Base-by-base conservation (phyloP, 1,284 basidiomycete genomes). In the Rhodotorula sp. region DNA sequence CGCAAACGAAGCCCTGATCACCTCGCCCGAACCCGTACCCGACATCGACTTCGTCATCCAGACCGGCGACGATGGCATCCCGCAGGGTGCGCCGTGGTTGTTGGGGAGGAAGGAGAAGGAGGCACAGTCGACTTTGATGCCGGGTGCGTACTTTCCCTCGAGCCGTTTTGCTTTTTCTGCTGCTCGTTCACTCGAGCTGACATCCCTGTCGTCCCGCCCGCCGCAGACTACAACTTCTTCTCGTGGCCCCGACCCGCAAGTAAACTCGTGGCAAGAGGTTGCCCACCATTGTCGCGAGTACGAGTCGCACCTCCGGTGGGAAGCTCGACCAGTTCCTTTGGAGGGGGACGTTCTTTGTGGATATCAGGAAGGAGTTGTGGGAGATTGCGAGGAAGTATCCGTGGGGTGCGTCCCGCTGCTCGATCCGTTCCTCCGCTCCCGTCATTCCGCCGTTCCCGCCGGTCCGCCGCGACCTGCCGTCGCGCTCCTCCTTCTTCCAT, bases 161-260 rank as follows among this genome's bases (percentile, higher is more conserved):
- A n/a, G n/a, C n/a, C n/a, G n/a, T n/a, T n/a, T n/a, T n/a, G n/a
- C n/a, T n/a, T n/a, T n/a, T n/a, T n/a, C n/a, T n/a, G n/a, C n/a
- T n/a, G n/a, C n/a, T n/a, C n/a, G n/a, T n/a, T n/a, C n/a, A n/a
- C n/a, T n/a, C n/a, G n/a, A n/a, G n/a, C n/a, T n/a, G n/a, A 34
- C 34, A 10, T 34, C 10, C 34, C 34, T 10, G n/a, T n/a, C n/a
- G n/a, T 34, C 34, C 11, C 28, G 22, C 46, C 3, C 20, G 11
- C 6, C 46, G n/a, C 62, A 72, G 80, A 80, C 64, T 81, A 79
- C 67, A 77, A 77, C 2, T 80, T 80, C 73, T 80, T 71, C 68
- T 78, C 76, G 31, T 80, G 64, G 79, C 78, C 80, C 80, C 15
- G 80, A 80, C 66, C 80, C 76, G 7, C 76, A 75, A 51, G 78